Conservation (phyloP, 2,329 filamentous ascomycete species). For the Penicillium sp. region DNA sequence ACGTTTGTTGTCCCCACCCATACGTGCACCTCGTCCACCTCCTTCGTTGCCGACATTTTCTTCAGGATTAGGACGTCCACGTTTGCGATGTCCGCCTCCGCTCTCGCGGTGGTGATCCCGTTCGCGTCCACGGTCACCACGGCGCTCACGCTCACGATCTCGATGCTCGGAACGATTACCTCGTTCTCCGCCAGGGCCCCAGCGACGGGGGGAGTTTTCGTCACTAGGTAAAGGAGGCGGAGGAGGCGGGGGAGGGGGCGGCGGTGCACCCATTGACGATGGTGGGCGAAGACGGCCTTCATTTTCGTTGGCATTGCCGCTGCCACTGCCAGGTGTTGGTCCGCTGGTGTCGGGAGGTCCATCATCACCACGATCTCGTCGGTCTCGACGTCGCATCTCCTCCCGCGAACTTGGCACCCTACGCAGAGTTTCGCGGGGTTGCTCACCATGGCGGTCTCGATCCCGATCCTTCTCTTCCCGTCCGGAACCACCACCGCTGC, state of each 20-base stretch:
- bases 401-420: slow-evolving; percentile 38
- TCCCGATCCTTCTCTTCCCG: slow-evolving; percentile 28
- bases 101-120: slow-evolving; percentile 37
- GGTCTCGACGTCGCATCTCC: slow-evolving; percentile 39
- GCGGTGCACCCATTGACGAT: slow-evolving; percentile 36
- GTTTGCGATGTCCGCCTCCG: slow-evolving; percentile 39
- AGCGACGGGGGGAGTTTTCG: slow-evolving; percentile 40
- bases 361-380: slow-evolving; percentile 41
- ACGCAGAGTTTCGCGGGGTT: slow-evolving; percentile 37
- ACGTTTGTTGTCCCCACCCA: slow-evolving; percentile 47
- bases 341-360: slow-evolving; percentile 25
- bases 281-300: slow-evolving; percentile 41
- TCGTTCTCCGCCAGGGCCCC: slow-evolving; percentile 39
- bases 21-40: slow-evolving; percentile 40
- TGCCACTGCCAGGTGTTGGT: slow-evolving; percentile 8
- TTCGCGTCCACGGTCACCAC: slow-evolving; percentile 39
- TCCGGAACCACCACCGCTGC: slow-evolving; percentile 15
- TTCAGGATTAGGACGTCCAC: slow-evolving; percentile 41
- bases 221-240: slow-evolving; percentile 29
- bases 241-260: slow-evolving; percentile 35
- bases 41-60: slow-evolving; percentile 32
- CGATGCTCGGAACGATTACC: slow-evolving; percentile 32
- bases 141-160: slow-evolving; percentile 41
- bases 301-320: slow-evolving; percentile 26
- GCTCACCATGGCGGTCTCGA: slow-evolving; percentile 29